Percentiles rank a stretch among this genome's conserved stretches.
Evolutionary conservation across 306 rosid species (phyloP).

Genomic region (Hylodesmum podocarpum): DNA sequence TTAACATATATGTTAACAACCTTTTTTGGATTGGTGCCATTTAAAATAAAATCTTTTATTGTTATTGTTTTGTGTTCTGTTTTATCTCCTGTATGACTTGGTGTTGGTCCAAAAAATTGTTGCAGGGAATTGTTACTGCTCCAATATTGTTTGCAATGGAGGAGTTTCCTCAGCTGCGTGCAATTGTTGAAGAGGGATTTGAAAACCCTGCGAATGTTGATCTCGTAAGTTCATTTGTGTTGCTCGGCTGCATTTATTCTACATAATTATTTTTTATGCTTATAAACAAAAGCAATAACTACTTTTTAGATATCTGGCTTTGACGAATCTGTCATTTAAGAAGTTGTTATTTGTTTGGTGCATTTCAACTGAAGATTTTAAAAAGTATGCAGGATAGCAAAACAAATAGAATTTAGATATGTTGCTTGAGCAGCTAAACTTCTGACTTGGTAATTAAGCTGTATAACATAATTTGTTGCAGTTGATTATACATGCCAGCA

Average conservation of each 20-base stretch:
- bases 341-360: neutral
- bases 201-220: constrained; percentile 73
- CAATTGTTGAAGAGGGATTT: constrained; percentile 66
- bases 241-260: constrained; percentile 22
- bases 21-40: neutral
- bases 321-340: neutral
- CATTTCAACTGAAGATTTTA: neutral
- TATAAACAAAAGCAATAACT: neutral
- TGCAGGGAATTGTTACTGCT: constrained; percentile 93
- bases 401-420: neutral
- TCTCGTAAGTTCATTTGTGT: constrained; percentile 57
- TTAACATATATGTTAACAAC: neutral
- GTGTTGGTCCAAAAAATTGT: constrained; percentile 19
- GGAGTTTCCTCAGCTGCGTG: constrained; percentile 87
- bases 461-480: neutral
- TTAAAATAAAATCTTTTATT: neutral
- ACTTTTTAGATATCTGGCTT: neutral
- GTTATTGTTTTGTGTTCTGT: neutral
- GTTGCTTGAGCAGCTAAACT: neutral
- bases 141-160: constrained; percentile 95
- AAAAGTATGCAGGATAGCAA: neutral
- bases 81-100: neutral
- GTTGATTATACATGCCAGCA: neutral
- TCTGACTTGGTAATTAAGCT: neutral
- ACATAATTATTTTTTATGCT: constrained; percentile 5